Conservation (phyloP, 2,329 filamentous ascomycete genomes). For the Sporothrix sp. region DNA sequence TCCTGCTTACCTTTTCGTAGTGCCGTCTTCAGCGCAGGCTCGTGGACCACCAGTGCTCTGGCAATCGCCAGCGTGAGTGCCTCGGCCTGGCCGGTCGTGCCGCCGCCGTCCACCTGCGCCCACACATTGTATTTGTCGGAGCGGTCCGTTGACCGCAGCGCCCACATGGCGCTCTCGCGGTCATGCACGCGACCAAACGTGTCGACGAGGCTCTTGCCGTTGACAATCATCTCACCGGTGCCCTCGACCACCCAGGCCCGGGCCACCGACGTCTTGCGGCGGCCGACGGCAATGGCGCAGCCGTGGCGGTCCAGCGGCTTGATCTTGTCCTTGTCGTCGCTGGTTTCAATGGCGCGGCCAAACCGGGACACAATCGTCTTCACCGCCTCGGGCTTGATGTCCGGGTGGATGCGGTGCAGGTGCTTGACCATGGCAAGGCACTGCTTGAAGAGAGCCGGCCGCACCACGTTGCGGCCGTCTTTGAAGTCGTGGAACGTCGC, state of each 20-base stretch:
- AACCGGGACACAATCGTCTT: slow-evolving; percentile 59
- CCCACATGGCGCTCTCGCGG: slow-evolving; percentile 88
- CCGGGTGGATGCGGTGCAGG: slow-evolving; percentile 76
- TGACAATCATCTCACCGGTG: slow-evolving; percentile 79
- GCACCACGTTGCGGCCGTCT: slow-evolving; percentile 60
- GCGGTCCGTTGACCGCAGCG: slow-evolving; percentile 69
- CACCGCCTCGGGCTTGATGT: slow-evolving; percentile 61
- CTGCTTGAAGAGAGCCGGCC: slow-evolving; percentile 66
- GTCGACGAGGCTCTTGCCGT: slow-evolving; percentile 74
- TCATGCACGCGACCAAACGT: slow-evolving; percentile 85
- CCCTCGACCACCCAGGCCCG: slow-evolving; percentile 86
- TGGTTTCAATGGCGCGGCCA: slow-evolving; percentile 59
- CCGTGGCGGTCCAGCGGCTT: slow-evolving; percentile 66
- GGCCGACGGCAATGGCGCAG: slow-evolving; percentile 68
- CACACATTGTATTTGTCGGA: slow-evolving; percentile 97
- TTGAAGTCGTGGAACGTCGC: slow-evolving; percentile 69
- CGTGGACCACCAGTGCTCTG: slow-evolving; percentile 80
- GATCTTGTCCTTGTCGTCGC: slow-evolving; percentile 45
- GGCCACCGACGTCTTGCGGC: slow-evolving; percentile 79
- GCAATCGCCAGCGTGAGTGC: slow-evolving; percentile 83
- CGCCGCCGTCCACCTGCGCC: slow-evolving; percentile 74
- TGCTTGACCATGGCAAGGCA: slow-evolving; percentile 67
- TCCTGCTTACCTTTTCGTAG: slow-evolving; percentile 69
- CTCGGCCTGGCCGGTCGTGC: slow-evolving; percentile 90
- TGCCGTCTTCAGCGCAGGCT: slow-evolving; percentile 80